A percentile compares a stretch with the other conserved stretches of the same genome.
Evolutionary conservation across 179 eudicot genomes (phyloP).

Genomic region (Drosera spatulata): DNA sequence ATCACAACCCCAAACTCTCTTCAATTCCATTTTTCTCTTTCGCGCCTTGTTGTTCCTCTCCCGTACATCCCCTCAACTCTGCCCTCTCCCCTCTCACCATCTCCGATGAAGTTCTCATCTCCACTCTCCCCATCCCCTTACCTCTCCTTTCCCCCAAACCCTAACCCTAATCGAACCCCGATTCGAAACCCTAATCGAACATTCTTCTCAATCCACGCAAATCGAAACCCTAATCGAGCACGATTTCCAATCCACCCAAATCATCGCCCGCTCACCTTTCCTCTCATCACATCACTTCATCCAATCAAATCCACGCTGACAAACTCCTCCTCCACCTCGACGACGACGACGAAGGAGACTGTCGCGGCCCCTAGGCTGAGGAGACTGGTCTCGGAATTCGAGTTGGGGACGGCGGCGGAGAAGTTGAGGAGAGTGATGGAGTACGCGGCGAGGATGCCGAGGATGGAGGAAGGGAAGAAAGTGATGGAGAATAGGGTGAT

Average conservation of each 20-base stretch:
- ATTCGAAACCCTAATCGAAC: background rate
- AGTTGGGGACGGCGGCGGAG: slow-evolving; percentile 29
- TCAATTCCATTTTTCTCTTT: background rate
- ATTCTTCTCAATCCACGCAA: background rate
- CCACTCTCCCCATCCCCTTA: background rate
- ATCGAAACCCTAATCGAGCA: too few relatives aligned
- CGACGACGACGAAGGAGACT: slow-evolving; percentile 8
- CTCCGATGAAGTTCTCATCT: slow-evolving; percentile 2
- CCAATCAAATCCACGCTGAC: slow-evolving; percentile 1
- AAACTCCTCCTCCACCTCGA: slow-evolving; percentile 4
- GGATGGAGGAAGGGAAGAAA: slow-evolving; percentile 21
- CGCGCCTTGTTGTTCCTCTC: background rate
- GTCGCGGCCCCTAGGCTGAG: slow-evolving; percentile 21
- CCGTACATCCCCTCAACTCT: slow-evolving; percentile 1
- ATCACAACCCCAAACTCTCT: too few relatives aligned
- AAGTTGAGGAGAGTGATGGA: slow-evolving; percentile 36
- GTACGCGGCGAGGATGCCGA: slow-evolving; percentile 24
- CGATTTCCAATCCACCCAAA: too few relatives aligned
- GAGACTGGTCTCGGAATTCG: slow-evolving; percentile 33
- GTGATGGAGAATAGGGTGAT: slow-evolving; percentile 46
- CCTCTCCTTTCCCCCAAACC: background rate
- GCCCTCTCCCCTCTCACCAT: background rate
- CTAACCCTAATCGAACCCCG: background rate
- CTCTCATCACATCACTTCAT: background rate
- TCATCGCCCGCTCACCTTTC: background rate